These are phyloP conservation scores for Aspergillus sp. DNA, from an alignment of 2,329 filamentous ascomycete genomes.

Conservation along the genomic window DNA sequence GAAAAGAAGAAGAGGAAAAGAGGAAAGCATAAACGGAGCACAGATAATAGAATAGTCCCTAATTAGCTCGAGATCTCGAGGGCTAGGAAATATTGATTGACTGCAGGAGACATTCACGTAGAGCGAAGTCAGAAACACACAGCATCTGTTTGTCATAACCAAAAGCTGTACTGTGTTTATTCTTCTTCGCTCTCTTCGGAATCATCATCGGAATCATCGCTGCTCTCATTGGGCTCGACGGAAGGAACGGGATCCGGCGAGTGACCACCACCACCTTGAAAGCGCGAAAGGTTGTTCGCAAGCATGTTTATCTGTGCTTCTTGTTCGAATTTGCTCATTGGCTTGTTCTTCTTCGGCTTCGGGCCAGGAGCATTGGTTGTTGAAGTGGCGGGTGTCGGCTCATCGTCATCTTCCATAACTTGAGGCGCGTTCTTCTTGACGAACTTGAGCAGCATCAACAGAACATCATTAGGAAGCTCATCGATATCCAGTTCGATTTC, in stretches of 20 bases:
- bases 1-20: constrained; percentile 4
- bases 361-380: constrained; percentile 24
- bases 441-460: constrained; percentile 39
- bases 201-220: constrained; percentile 40
- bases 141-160: constrained; percentile 11
- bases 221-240: constrained; percentile 38
- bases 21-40: background rate
- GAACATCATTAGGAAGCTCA: constrained; percentile 41
- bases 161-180: constrained; percentile 19
- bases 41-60: background rate
- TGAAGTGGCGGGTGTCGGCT: constrained; percentile 20
- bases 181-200: constrained; percentile 45
- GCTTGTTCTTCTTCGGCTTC: constrained; percentile 45
- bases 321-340: constrained; percentile 45
- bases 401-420: constrained; percentile 36
- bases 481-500: constrained; percentile 44
- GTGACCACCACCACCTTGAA: constrained; percentile 34
- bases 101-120: background rate
- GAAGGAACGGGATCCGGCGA: constrained; percentile 38
- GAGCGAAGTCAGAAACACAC: constrained; percentile 10
- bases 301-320: constrained; percentile 44
- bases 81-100: background rate
- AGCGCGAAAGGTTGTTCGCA: constrained; percentile 39
- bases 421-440: constrained; percentile 41
- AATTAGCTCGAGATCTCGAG: background rate